Percentiles rank a stretch among this genome's conserved stretches.
Evolutionary conservation across 1,139 yeast species (phyloP).

Genomic region (Arxiozyma slooffiae): DNA sequence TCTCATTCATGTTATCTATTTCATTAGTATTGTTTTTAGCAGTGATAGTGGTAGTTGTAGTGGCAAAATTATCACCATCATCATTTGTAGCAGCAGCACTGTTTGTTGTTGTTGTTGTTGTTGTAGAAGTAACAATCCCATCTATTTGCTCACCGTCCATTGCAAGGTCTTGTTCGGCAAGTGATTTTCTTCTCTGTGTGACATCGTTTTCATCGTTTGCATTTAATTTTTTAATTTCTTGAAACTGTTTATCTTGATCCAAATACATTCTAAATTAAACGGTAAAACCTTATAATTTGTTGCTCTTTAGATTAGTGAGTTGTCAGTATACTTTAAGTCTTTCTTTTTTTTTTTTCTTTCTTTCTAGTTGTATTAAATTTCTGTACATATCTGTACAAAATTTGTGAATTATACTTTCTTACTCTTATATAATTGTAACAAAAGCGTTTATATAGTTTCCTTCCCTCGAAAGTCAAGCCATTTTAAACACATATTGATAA

Average conservation of each 20-base stretch:
- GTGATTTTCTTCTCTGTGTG: background rate
- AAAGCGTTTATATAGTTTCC: too few relatives aligned
- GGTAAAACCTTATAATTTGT: background rate
- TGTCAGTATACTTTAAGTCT: background rate
- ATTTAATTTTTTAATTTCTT: background rate
- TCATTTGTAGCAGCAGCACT: background rate
- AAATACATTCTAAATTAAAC: background rate
- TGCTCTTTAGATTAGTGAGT: background rate
- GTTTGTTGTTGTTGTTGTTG: background rate
- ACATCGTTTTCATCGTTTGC: background rate
- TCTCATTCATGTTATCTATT: background rate
- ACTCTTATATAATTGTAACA: background rate
- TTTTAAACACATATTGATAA: too few relatives aligned
- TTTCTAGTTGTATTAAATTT: too few relatives aligned
- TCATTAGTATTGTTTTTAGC: background rate
- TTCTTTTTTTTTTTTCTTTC: too few relatives aligned
- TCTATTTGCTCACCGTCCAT: background rate
- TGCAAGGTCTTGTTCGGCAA: background rate
- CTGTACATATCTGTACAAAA: too few relatives aligned
- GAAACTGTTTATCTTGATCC: slow-evolving; percentile 5
- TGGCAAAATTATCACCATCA: background rate
- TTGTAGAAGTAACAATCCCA: background rate
- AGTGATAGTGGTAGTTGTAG: background rate
- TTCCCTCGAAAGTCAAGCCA: background rate
- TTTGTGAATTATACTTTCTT: background rate